phyloP scores from a whole-genome alignment of 129 eudicot genomes.

The Flaveria ramosissima region DNA sequence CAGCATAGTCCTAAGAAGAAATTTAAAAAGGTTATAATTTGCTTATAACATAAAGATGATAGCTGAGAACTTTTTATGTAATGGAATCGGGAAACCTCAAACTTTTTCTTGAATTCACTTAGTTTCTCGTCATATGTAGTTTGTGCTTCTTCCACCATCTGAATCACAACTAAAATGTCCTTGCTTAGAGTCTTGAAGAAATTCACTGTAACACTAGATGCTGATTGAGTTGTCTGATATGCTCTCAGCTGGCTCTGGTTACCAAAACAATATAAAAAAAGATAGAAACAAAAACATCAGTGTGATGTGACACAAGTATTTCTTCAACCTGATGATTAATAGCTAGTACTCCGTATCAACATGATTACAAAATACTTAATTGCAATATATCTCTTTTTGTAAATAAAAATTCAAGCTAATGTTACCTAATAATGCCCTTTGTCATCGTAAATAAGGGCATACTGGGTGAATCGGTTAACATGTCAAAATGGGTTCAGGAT shows the following conservation, averaged over 20 bases:
- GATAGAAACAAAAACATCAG: neutral
- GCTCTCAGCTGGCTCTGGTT: slow-evolving; percentile 52
- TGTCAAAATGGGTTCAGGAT: neutral
- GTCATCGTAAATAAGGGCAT: neutral
- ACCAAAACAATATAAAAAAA: neutral
- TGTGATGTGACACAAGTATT: neutral
- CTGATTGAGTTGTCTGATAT: slow-evolving; percentile 50
- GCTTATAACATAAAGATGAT: neutral
- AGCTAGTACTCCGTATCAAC: neutral
- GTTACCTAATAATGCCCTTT: neutral
- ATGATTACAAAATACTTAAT: slow-evolving; percentile 6
- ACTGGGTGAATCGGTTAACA: neutral
- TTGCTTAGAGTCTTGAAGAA: slow-evolving; percentile 49
- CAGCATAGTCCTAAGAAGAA: slow-evolving; percentile 48
- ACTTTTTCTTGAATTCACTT: slow-evolving; percentile 44
- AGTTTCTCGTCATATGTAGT: slow-evolving; percentile 37
- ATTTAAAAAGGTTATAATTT: neutral
- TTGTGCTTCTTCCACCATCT: slow-evolving; percentile 57
- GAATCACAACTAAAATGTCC: slow-evolving; percentile 38
- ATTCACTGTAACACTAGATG: slow-evolving; percentile 34
- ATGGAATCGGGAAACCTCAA: slow-evolving; percentile 43
- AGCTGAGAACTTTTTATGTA: neutral
- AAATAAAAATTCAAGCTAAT: neutral
- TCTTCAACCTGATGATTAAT: neutral
- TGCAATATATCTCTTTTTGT: neutral